These are phyloP conservation scores for Mikania micrantha DNA, from an alignment of 129 eudicot genomes.

Conservation along the genomic window DNA sequence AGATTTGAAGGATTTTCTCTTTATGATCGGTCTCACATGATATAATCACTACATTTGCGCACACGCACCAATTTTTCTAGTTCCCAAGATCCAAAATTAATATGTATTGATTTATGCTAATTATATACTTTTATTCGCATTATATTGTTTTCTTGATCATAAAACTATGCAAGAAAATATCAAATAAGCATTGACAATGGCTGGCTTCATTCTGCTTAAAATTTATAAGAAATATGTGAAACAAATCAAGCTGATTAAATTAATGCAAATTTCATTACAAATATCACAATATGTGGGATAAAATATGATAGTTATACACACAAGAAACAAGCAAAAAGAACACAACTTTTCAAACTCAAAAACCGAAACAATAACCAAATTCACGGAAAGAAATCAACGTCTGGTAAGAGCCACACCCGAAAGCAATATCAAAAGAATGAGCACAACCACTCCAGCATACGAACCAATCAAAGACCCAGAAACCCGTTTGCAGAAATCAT, in stretches of 20 bases:
- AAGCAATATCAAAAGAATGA: conserved; percentile 49
- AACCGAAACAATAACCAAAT: neutral
- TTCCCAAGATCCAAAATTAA: too few relatives aligned
- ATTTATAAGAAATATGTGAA: neutral
- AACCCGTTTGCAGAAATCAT: conserved; percentile 59
- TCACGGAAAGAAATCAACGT: conserved; percentile 14
- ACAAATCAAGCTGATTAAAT: conserved; percentile 1
- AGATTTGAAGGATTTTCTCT: too few relatives aligned
- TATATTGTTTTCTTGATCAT: too few relatives aligned
- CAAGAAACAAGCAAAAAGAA: conserved; percentile 5
- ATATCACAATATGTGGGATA: conserved; percentile 10
- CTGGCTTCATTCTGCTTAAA: neutral
- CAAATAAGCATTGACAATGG: neutral
- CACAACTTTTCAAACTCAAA: conserved; percentile 7
- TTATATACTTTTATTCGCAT: too few relatives aligned
- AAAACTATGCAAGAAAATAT: too few relatives aligned
- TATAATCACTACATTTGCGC: too few relatives aligned
- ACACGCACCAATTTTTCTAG: too few relatives aligned
- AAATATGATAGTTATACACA: conserved; percentile 3
- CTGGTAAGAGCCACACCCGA: conserved; percentile 68
- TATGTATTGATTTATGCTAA: too few relatives aligned
- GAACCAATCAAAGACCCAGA: conserved; percentile 80
- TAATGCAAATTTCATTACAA: conserved; percentile 18
- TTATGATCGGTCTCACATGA: too few relatives aligned
- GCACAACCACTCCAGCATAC: conserved; percentile 43